These are phyloP conservation scores for Carex scoparia DNA, from an alignment of 176 grass and related monocot species.

Conservation along the genomic window DNA sequence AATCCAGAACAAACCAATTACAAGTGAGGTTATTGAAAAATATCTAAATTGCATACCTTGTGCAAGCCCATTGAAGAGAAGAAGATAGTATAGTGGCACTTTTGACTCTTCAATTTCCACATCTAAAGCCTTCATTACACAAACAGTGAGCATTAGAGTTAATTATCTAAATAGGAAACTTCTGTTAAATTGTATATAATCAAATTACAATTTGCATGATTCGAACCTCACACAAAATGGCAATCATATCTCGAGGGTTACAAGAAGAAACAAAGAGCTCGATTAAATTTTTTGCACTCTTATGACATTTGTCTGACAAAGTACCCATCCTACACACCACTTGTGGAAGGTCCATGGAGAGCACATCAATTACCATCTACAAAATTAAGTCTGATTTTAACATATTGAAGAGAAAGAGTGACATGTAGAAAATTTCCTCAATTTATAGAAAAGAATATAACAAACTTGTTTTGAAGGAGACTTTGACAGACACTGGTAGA, in stretches of 20 bases:
- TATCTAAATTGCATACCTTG: constrained; percentile 41
- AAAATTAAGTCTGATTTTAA: background rate
- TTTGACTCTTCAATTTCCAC: constrained; percentile 34
- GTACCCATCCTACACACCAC: background rate
- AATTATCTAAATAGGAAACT: background rate
- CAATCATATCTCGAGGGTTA: constrained; percentile 17
- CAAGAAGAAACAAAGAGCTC: background rate
- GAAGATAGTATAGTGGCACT: constrained; percentile 38
- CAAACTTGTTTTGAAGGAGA: constrained; percentile 13
- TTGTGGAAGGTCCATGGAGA: constrained; percentile 18
- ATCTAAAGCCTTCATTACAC: constrained; percentile 66
- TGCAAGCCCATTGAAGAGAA: constrained; percentile 56
- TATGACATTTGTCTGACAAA: constrained; percentile 12
- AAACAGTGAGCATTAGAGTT: constrained; percentile 8
- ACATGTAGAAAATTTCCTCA: background rate
- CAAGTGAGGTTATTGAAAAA: constrained; percentile 8
- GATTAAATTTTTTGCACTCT: constrained; percentile 7
- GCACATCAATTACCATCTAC: constrained; percentile 17
- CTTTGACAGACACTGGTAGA: constrained; percentile 11
- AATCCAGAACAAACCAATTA: constrained; percentile 28
- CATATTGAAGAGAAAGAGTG: background rate
- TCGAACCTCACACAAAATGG: constrained; percentile 11
- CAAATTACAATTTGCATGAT: background rate
- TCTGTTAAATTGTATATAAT: background rate
- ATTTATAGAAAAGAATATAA: background rate